Conservation (phyloP, 441 rosid genomes). For the Erysimum cheiri region DNA sequence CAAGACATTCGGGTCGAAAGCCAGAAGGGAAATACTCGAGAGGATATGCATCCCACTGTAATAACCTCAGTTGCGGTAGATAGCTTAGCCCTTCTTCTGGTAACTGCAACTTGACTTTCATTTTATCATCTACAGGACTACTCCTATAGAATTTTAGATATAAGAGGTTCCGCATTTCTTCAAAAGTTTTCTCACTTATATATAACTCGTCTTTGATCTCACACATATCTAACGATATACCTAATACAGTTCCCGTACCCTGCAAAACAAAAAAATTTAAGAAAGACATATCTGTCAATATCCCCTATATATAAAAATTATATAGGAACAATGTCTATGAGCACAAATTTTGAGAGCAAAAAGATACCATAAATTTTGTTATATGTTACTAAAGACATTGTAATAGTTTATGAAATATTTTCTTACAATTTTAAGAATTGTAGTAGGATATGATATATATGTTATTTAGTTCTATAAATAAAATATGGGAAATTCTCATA, state of each 20-base stretch:
- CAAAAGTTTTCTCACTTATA: conserved; percentile 1
- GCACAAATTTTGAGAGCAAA: too few species aligned
- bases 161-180: not conserved
- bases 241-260: conserved; percentile 5
- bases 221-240: not conserved
- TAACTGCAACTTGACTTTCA: not conserved
- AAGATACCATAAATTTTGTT: not conserved
- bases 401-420: not conserved
- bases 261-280: not conserved
- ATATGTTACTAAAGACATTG: not conserved
- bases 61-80: not conserved
- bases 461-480: not conserved
- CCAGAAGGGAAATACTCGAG: not conserved
- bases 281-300: too few species aligned
- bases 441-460: not conserved
- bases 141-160: not conserved
- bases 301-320: too few species aligned
- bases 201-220: not conserved
- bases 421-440: too few species aligned
- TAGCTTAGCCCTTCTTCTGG: not conserved
- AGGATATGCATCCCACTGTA: conserved; percentile 1
- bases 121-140: not conserved
- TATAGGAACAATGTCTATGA: not conserved
- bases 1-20: not conserved
- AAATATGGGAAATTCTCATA: too few species aligned